Conservation (phyloP, 495 filamentous ascomycete genomes). For the Penicillium soppii region DNA sequence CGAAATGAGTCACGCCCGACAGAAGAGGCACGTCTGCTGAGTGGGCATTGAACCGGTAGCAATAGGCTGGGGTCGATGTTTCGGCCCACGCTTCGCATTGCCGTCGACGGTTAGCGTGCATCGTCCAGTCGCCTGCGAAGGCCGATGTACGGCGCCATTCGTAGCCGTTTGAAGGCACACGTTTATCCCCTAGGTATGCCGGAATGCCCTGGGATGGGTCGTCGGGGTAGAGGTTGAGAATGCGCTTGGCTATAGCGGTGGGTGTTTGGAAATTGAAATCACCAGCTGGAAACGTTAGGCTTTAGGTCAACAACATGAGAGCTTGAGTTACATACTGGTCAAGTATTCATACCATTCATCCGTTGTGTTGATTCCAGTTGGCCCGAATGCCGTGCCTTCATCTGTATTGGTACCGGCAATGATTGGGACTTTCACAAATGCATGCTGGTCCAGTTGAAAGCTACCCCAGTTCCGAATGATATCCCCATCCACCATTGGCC, state of each 20-base stretch:
- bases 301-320: background rate
- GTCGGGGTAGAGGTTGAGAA: constrained; percentile 51
- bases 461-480: constrained; percentile 44
- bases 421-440: constrained; percentile 50
- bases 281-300: constrained; percentile 13
- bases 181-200: constrained; percentile 40
- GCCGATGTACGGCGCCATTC: constrained; percentile 54
- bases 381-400: constrained; percentile 48
- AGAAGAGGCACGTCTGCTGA: constrained; percentile 33
- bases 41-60: constrained; percentile 61
- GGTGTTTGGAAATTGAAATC: constrained; percentile 31
- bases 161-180: constrained; percentile 32
- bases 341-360: constrained; percentile 45
- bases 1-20: constrained; percentile 55
- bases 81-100: constrained; percentile 54
- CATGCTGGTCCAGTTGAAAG: constrained; percentile 29
- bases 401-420: constrained; percentile 49
- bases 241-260: constrained; percentile 32
- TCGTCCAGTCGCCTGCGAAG: constrained; percentile 52
- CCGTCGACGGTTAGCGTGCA: constrained; percentile 56
- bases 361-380: constrained; percentile 44
- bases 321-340: constrained; percentile 26
- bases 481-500: constrained; percentile 50
- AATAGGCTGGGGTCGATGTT: constrained; percentile 49
- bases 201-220: constrained; percentile 48